Evolutionary conservation across 2,329 filamentous ascomycete genomes (phyloP).

Genomic region (Pseudogymnoascus sp.): DNA sequence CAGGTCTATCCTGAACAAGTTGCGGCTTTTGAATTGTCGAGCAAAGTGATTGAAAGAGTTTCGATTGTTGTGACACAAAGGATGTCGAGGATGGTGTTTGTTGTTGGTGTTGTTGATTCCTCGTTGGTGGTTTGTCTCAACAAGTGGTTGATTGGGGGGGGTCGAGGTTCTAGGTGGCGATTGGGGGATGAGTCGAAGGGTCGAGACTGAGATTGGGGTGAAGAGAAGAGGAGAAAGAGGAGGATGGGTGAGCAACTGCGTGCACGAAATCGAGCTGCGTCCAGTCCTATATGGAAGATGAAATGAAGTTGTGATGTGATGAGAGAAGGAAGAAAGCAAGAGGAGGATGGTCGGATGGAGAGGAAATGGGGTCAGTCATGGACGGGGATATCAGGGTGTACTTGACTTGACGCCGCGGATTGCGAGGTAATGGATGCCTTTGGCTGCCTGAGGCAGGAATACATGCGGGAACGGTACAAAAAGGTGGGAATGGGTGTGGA

Average conservation of each 20-base stretch:
- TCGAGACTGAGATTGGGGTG: not conserved
- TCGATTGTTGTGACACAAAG: not conserved
- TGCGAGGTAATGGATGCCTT: not conserved
- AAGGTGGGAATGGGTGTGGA: not conserved
- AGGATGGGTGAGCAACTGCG: constrained; percentile 6
- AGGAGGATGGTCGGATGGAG: constrained; percentile 6
- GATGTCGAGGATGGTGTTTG: not conserved
- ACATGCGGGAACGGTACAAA: not conserved
- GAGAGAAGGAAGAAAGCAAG: not conserved
- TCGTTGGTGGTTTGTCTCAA: not conserved
- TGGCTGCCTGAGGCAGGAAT: not conserved
- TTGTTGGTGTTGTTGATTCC: not conserved
- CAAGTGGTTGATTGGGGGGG: not conserved
- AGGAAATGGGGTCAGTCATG: constrained; percentile 7
- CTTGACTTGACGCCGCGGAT: constrained; percentile 1
- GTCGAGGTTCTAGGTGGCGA: constrained; percentile 7
- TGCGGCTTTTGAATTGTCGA: not conserved
- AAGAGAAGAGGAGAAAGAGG: constrained; percentile 5
- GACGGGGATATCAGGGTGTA: constrained; percentile 7
- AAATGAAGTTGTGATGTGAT: constrained; percentile 6
- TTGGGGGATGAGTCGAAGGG: not conserved
- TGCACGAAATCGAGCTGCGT: constrained; percentile 8
- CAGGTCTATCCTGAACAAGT: not conserved
- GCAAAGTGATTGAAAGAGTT: not conserved
- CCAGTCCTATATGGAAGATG: constrained; percentile 8